These are phyloP conservation scores for Aureobasidium musti DNA, from an alignment of 2,329 filamentous ascomycete species.

Conservation along the genomic window DNA sequence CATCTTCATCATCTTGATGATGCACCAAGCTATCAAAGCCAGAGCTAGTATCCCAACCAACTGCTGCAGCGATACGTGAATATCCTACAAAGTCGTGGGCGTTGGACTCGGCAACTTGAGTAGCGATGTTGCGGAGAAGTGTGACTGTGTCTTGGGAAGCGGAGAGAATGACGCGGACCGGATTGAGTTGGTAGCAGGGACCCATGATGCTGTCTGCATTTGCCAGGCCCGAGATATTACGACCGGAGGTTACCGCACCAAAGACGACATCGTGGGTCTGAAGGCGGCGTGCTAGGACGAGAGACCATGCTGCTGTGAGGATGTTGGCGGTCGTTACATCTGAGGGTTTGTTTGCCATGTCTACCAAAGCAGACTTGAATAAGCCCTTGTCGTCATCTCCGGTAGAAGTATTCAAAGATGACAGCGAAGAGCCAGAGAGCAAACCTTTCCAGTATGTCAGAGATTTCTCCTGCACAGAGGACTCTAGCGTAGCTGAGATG, in stretches of 20 bases:
- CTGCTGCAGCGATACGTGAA: conserved; percentile 38
- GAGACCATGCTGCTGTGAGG: conserved; percentile 60
- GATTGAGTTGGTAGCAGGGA: conserved; percentile 68
- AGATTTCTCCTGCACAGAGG: background rate
- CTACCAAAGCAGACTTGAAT: conserved; percentile 42
- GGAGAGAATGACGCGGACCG: conserved; percentile 61
- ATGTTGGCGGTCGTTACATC: conserved; percentile 44
- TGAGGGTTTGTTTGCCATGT: conserved; percentile 30
- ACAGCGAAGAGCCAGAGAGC: conserved; percentile 57
- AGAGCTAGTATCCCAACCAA: conserved; percentile 11
- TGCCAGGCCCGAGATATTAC: conserved; percentile 57
- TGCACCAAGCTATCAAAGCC: conserved; percentile 41
- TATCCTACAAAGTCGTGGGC: conserved; percentile 44
- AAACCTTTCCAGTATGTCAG: conserved; percentile 63
- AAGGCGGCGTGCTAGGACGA: conserved; percentile 56
- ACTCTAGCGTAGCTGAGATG: conserved; percentile 10
- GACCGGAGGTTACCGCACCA: conserved; percentile 65
- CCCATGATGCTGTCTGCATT: conserved; percentile 61
- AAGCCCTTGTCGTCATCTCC: conserved; percentile 37
- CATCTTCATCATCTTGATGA: conserved; percentile 47
- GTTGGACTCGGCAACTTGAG: conserved; percentile 41
- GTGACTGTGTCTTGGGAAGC: conserved; percentile 48
- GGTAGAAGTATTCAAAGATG: conserved; percentile 25
- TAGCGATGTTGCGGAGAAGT: conserved; percentile 42
- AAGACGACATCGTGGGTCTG: conserved; percentile 58